Base-by-base conservation (phyloP, 108 stramenopile genomes). In the Nitzschia palea region DNA sequence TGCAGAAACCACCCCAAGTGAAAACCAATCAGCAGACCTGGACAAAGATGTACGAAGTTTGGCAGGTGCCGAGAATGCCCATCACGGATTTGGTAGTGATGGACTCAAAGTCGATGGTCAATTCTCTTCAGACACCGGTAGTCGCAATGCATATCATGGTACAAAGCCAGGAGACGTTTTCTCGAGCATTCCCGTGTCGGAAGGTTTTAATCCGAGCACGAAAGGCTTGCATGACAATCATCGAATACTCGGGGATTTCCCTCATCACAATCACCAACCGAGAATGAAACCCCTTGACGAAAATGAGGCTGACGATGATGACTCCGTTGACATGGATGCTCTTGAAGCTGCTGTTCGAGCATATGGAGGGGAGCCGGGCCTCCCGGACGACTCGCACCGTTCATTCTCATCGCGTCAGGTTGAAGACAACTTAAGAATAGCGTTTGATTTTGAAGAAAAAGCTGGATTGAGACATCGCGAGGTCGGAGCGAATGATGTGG, bases 401-500 rank as follows among this genome's bases (percentile, higher is more conserved):
- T 40, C 37, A 10, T 15, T 40, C 20, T 60, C 59, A 12, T 37
- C 59, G 18, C 37, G 31, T 34, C 20, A 55, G 18, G 50, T 37
- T 15, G 73, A 67, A 5, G 58, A 67, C 18, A 61, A 66, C 28
- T 28, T 67, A 5, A 34, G 47, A 30, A 66, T 74, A 14, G 35
- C 73, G 3, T 43, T 37, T 8, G 56, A 27, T 45, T 74, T 74
- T 30, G 73, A 74, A 50, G 56, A 66, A 43, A 57, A 57, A 28
- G 73, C 73, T 2, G 73, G 73, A 20, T 44, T 74, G 4, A 65
- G 73, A 0, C 30, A 25, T 17, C 31, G 65, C 29, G 62, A 74
- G 18, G 8, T 17, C 17, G 51, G 14, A 9, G 44, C 2, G 27
- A 27, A 44, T 12, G 45, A 47, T 33, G 44, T 25, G 27, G 32